Base-by-base conservation (phyloP, 257 asterid species). In the Solanum chiquidenum region DNA sequence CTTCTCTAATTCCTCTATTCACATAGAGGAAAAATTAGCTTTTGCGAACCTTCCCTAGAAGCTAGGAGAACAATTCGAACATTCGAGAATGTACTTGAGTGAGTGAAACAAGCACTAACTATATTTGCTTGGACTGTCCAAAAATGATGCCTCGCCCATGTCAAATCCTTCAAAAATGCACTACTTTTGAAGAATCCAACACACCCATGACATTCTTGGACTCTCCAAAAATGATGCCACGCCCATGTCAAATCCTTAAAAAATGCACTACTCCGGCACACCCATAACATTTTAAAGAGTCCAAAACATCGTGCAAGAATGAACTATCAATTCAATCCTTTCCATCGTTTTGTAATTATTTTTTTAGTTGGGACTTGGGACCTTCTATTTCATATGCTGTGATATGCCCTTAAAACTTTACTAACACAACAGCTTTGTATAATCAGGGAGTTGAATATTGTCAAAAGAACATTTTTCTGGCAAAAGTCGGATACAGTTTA, bases 251-350 rank as follows among this genome's bases (percentile, higher is more conserved):
- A 38, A 7, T 7, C 42, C 42, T 38, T 38, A 2, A 35, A 35
- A 35, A 38, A 38, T 38, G 1, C 46, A 10, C 0, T 42, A 62
- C n/a, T 10, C 4, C 14, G 0, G 0, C 31, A 4, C 27, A 62
- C 31, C 68, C 25, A 25, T 1, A 0, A 62, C 16, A n/a, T 62
- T 62, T 62, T 2, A 0, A 62, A 62, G 71, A 4, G 33, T 62
- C 29, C 3, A 1, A 27, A 62, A 7, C 31, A 10, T 12, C 2
- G 23, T 68, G 21, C 12, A 68, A 68, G n/a, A 71, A 7, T 71
- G 2, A 16, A 18, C 25, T 18, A 71, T 16, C 2, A 1, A 71
- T 33, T 33, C 77, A 71, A 9, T 33, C 42, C 42, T 33, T 71
- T 11, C 2, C 42, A 29, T 60, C 0, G 9, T 55, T 55, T 55